Evolutionary conservation across 1,284 basidiomycete species (phyloP).

Genomic region (Ganoderma lucidum): DNA sequence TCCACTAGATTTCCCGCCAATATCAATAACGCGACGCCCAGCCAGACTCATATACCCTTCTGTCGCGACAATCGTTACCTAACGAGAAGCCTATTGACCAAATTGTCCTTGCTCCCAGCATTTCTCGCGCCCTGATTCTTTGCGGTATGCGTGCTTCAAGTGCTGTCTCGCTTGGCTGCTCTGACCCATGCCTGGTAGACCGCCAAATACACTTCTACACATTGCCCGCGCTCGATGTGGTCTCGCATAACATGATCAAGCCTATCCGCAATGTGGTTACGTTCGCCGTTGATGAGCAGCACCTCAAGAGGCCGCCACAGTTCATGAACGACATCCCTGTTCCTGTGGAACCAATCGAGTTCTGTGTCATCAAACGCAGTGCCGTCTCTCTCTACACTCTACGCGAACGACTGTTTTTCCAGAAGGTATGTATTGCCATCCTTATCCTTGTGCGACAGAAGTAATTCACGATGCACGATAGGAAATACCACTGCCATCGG

Average conservation of each 20-base stretch:
- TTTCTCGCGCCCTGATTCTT: conserved; percentile 74
- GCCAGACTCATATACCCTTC: conserved; percentile 69
- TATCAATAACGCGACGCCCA: conserved; percentile 37
- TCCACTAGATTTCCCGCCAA: neutral
- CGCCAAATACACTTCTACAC: conserved; percentile 82
- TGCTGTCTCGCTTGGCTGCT: neutral
- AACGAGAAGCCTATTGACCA: conserved; percentile 75
- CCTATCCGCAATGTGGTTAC: conserved; percentile 82
- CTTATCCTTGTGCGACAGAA: neutral
- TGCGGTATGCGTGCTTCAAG: conserved; percentile 58
- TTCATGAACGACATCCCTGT: conserved; percentile 47
- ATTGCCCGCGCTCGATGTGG: conserved; percentile 79
- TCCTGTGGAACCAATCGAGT: conserved; percentile 67
- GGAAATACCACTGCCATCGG: conserved; percentile 83
- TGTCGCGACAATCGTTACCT: conserved; percentile 72
- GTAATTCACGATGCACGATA: conserved; percentile 39
- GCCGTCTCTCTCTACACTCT: conserved; percentile 75
- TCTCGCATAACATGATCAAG: conserved; percentile 66
- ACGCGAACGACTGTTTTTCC: conserved; percentile 63
- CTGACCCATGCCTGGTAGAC: conserved; percentile 52
- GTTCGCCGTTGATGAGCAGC: conserved; percentile 84
- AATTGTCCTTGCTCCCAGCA: conserved; percentile 79
- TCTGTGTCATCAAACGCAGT: conserved; percentile 81
- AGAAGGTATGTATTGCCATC: conserved; percentile 56
- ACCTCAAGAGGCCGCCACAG: conserved; percentile 63